phyloP scores from a whole-genome alignment of 2,329 filamentous ascomycete species.

The Zasmidium angulare region DNA sequence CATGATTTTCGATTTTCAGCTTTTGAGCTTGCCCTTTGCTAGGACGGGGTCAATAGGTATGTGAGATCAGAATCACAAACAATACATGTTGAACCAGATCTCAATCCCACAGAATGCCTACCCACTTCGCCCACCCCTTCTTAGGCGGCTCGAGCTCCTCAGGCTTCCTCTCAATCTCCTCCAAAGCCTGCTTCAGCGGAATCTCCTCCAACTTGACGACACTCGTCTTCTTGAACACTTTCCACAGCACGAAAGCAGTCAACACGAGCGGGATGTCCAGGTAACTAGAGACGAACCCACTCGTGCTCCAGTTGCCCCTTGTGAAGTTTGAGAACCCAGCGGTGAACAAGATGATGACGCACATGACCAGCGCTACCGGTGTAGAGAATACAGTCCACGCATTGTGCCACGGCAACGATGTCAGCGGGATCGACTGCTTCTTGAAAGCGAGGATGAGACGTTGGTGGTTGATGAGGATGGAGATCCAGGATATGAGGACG shows the following conservation, averaged over 20 bases:
- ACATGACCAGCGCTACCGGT: conserved; percentile 32
- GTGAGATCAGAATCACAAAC: too few species aligned
- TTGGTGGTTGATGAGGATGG: conserved; percentile 28
- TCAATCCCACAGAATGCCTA: conserved; percentile 27
- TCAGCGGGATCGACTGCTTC: conserved; percentile 26
- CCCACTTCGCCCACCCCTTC: conserved; percentile 20
- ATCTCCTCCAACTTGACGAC: conserved; percentile 26
- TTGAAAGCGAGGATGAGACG: conserved; percentile 28
- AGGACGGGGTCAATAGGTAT: too few species aligned
- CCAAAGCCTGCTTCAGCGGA: conserved; percentile 24
- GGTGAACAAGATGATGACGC: conserved; percentile 31
- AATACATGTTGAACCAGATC: too few species aligned
- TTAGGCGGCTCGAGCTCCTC: conserved; percentile 19
- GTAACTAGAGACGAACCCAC: conserved; percentile 37
- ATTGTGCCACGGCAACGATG: conserved; percentile 36
- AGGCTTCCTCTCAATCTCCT: conserved; percentile 22
- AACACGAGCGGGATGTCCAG: conserved; percentile 31
- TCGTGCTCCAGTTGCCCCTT: conserved; percentile 28
- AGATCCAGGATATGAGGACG: conserved; percentile 61
- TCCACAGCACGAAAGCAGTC: conserved; percentile 26
- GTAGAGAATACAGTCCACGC: conserved; percentile 38
- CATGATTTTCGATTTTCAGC: too few species aligned
- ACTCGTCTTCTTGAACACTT: conserved; percentile 26
- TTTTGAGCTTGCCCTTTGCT: too few species aligned
- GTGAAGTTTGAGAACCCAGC: conserved; percentile 32